Evolutionary conservation across 768 basidiomycete species (phyloP).

Genomic region (Pisolithus sp.): DNA sequence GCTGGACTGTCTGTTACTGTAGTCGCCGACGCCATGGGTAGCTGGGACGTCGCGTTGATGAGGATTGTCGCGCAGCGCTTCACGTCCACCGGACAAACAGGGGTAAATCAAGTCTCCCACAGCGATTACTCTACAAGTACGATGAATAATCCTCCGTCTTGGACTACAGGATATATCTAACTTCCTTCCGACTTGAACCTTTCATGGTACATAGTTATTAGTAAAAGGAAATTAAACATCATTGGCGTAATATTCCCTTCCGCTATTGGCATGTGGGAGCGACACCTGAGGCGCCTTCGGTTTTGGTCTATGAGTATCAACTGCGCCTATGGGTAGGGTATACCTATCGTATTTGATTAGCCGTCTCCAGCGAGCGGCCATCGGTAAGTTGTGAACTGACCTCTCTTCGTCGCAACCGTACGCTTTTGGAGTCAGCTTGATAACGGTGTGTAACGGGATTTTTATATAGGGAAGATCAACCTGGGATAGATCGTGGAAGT

Average conservation of each 20-base stretch:
- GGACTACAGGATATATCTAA: too few relatives aligned
- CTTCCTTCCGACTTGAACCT: too few relatives aligned
- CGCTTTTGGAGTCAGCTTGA: constrained; percentile 96
- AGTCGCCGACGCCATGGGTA: too few relatives aligned
- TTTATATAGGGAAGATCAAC: constrained; percentile 96
- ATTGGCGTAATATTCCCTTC: constrained; percentile 31
- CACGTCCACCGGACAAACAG: too few relatives aligned
- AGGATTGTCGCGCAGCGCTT: too few relatives aligned
- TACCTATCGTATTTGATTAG: constrained; percentile 45
- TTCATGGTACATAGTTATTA: too few relatives aligned
- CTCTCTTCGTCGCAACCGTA: constrained; percentile 98
- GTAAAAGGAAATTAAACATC: background rate
- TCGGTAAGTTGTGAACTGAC: constrained; percentile 25
- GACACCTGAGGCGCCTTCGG: constrained; percentile 22
- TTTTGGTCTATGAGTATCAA: constrained; percentile 85
- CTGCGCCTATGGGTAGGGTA: constrained; percentile 83
- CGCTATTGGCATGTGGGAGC: constrained; percentile 11
- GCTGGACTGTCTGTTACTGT: background rate
- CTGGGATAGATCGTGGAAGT: constrained; percentile 90
- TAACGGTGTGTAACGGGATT: constrained; percentile 94
- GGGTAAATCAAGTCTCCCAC: too few relatives aligned
- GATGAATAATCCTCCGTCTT: too few relatives aligned
- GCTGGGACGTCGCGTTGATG: too few relatives aligned
- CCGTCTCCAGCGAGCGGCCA: background rate
- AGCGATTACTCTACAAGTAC: too few relatives aligned